These are phyloP conservation scores for Sapria himalayana DNA, from an alignment of 345 rosid genomes.

Conservation along the genomic window DNA sequence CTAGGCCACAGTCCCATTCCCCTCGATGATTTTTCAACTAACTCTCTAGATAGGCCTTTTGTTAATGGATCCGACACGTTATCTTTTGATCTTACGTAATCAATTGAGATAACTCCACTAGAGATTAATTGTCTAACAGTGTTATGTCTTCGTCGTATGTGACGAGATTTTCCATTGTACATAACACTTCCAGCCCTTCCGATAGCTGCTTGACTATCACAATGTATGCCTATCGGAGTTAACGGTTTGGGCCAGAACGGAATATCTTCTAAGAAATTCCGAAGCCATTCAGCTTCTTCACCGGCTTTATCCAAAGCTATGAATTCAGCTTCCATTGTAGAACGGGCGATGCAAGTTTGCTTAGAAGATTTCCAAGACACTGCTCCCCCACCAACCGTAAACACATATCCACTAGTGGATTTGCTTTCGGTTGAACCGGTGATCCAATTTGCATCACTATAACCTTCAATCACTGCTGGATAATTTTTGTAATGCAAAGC, in stretches of 20 bases:
- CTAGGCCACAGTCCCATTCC: slow-evolving; percentile 1
- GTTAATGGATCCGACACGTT: background rate
- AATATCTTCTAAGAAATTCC: background rate
- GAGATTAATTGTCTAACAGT: background rate
- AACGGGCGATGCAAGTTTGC: background rate
- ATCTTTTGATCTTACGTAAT: slow-evolving; percentile 2
- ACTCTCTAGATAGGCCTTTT: background rate
- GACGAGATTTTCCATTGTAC: background rate
- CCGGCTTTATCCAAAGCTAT: background rate
- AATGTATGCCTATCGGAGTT: background rate
- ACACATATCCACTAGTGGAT: background rate
- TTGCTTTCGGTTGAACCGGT: background rate
- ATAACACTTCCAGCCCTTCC: background rate
- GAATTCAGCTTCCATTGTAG: background rate
- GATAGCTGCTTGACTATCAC: background rate
- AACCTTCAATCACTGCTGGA: too few relatives aligned
- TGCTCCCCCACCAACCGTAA: background rate
- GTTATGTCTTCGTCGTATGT: background rate
- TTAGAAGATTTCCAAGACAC: background rate
- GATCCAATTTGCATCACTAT: background rate
- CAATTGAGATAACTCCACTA: background rate
- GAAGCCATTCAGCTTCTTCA: background rate
- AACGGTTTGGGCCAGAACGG: background rate
- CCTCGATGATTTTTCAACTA: background rate
- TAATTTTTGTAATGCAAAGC: background rate